A percentile compares a stretch with the other conserved stretches of the same genome.
These are phyloP conservation scores for Microbotryum lychnidis-dioicae DNA, from an alignment of 1,284 basidiomycete species.

Conservation along the genomic window DNA sequence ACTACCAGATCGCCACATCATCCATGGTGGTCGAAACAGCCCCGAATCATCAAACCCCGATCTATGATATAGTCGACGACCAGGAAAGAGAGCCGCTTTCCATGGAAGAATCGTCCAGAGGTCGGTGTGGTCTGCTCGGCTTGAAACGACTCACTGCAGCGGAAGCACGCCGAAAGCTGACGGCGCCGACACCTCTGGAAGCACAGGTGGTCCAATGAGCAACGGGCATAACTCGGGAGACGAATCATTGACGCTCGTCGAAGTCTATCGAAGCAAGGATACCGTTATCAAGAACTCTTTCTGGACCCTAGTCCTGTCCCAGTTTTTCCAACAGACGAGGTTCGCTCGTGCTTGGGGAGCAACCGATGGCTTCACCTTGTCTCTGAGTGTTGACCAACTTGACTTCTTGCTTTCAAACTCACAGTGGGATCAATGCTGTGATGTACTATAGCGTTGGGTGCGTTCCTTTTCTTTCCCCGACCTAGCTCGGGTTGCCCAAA, in stretches of 20 bases:
- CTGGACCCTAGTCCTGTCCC: slow-evolving; percentile 12
- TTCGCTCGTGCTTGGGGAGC: no score
- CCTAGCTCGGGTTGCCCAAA: no score
- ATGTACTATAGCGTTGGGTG: slow-evolving; percentile 16
- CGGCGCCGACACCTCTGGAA: neutral
- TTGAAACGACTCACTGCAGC: neutral
- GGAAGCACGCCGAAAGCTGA: neutral
- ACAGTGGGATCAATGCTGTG: slow-evolving; percentile 17
- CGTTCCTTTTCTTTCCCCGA: neutral
- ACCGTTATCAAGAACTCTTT: slow-evolving; percentile 8
- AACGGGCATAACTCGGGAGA: neutral
- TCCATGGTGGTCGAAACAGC: slow-evolving; percentile 15
- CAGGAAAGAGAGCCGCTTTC: slow-evolving; percentile 18
- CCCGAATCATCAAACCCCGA: neutral
- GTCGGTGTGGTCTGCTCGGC: neutral
- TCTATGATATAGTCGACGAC: slow-evolving; percentile 2
- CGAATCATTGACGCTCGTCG: slow-evolving; percentile 3
- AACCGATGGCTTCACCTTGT: slow-evolving; percentile 9
- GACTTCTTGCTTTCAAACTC: neutral
- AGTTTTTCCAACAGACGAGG: slow-evolving; percentile 23
- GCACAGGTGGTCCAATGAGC: no score
- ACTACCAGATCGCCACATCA: slow-evolving; percentile 10
- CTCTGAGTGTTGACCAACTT: neutral
- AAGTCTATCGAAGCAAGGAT: slow-evolving; percentile 18
- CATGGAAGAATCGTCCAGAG: neutral